A percentile compares a stretch with the other conserved stretches of the same genome.
Conservation (phyloP, 371 early-diverging fungal genomes). For the Phascolomyces articulosus region DNA sequence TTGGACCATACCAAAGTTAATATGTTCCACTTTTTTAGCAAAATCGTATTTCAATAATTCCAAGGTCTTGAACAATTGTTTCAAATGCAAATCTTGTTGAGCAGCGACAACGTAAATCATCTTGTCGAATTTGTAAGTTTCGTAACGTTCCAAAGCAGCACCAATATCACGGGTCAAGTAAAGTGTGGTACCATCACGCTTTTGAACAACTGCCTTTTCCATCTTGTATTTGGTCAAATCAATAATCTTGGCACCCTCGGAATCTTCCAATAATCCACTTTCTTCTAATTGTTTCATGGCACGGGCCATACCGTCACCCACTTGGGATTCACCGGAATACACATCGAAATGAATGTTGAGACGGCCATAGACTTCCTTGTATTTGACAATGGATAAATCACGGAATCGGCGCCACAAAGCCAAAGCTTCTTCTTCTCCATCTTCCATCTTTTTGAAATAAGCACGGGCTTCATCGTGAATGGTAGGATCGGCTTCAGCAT, state of each 20-base stretch:
- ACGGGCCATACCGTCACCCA: constrained; percentile 76
- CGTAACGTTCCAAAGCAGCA: constrained; percentile 94
- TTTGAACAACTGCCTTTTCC: constrained; percentile 87
- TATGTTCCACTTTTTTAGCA: constrained; percentile 81
- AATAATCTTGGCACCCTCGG: constrained; percentile 88
- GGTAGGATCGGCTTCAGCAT: constrained; percentile 69
- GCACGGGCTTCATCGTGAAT: constrained; percentile 92
- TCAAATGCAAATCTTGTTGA: constrained; percentile 96
- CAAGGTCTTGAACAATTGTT: constrained; percentile 95
- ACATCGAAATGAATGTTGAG: constrained; percentile 96
- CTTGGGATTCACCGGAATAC: constrained; percentile 99
- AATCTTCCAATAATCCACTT: constrained; percentile 72
- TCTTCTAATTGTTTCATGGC: constrained; percentile 80
- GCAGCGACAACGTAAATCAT: constrained; percentile 97
- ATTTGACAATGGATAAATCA: constrained; percentile 93
- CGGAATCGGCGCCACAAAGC: constrained; percentile 93
- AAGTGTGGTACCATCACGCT: constrained; percentile 96
- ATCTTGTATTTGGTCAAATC: constrained; percentile 87
- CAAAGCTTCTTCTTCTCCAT: constrained; percentile 89
- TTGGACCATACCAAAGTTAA: constrained; percentile 97
- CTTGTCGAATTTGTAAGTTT: constrained; percentile 90
- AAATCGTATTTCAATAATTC: constrained; percentile 78
- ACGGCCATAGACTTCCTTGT: constrained; percentile 92
- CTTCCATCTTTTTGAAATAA: constrained; percentile 98
- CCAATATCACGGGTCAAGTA: constrained; percentile 99